Conservation (phyloP, 2,329 filamentous ascomycete species). For the Exophiala sp. region DNA sequence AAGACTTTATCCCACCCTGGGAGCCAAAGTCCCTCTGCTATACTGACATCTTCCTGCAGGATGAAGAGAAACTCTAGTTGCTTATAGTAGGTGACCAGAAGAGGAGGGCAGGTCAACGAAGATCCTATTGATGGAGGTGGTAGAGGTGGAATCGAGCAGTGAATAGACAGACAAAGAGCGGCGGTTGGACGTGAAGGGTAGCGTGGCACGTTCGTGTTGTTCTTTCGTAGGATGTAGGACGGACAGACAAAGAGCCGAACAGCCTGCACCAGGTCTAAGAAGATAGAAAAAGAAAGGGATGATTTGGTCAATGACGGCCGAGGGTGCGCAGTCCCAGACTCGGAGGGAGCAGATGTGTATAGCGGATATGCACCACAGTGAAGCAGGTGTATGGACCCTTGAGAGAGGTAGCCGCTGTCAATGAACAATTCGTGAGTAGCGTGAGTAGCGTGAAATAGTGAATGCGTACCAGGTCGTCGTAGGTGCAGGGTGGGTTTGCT, state of each 20-base stretch:
- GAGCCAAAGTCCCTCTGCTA: conserved; percentile 21
- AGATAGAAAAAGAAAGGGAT: neutral
- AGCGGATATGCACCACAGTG: neutral
- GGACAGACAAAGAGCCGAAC: neutral
- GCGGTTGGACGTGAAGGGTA: neutral
- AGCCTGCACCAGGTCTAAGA: conserved; percentile 1
- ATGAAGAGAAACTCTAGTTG: conserved; percentile 2
- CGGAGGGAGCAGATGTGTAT: neutral
- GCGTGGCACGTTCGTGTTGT: neutral
- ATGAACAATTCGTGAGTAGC: neutral
- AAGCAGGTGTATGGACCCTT: neutral
- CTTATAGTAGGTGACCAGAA: neutral
- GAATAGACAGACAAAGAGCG: neutral
- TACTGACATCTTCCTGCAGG: conserved; percentile 21
- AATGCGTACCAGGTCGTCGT: too few species aligned
- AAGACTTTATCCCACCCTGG: conserved; percentile 23
- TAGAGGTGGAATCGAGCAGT: neutral
- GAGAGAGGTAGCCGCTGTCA: neutral
- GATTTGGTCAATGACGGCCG: neutral
- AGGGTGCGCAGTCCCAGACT: neutral
- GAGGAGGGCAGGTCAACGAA: neutral
- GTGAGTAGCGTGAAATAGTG: neutral
- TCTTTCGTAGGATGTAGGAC: conserved; percentile 1
- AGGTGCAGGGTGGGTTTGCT: too few species aligned
- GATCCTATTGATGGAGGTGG: neutral